phyloP scores from a whole-genome alignment of 2,329 filamentous ascomycete genomes.

The Clonostachys rhizophaga region DNA sequence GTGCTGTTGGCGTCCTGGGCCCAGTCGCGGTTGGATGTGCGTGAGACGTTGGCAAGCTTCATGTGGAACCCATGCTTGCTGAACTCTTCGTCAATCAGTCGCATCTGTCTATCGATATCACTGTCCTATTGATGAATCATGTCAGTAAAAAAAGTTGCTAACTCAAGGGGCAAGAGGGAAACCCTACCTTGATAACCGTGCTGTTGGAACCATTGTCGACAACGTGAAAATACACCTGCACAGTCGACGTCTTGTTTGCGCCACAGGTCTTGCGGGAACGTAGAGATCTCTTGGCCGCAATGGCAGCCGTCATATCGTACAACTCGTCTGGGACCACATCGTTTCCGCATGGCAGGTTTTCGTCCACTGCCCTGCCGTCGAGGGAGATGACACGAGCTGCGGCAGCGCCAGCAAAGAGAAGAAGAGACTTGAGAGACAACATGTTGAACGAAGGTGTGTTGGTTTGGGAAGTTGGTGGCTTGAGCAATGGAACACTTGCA shows the following conservation, averaged over 20 bases:
- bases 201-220: constrained; percentile 1
- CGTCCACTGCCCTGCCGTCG: neutral
- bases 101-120: constrained; percentile 13
- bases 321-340: neutral
- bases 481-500: too few species aligned
- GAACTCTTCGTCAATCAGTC: constrained; percentile 15
- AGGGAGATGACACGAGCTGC: constrained; percentile 1
- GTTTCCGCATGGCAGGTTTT: neutral
- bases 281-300: constrained; percentile 1
- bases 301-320: neutral
- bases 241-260: constrained; percentile 7
- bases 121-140: constrained; percentile 5
- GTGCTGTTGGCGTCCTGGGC: constrained; percentile 18
- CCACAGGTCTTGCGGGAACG: constrained; percentile 4
- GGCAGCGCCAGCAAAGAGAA: constrained; percentile 3
- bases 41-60: constrained; percentile 15
- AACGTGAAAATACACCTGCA: constrained; percentile 6
- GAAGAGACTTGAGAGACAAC: constrained; percentile 8
- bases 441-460: neutral
- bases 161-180: too few species aligned
- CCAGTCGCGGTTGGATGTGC: constrained; percentile 22
- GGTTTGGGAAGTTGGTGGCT: too few species aligned
- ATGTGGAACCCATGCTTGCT: constrained; percentile 12
- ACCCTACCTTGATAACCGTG: too few species aligned
- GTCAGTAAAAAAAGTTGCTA: neutral